These are phyloP conservation scores for Starmera stellimalicola DNA, from an alignment of 1,139 yeast species.

Conservation along the genomic window DNA sequence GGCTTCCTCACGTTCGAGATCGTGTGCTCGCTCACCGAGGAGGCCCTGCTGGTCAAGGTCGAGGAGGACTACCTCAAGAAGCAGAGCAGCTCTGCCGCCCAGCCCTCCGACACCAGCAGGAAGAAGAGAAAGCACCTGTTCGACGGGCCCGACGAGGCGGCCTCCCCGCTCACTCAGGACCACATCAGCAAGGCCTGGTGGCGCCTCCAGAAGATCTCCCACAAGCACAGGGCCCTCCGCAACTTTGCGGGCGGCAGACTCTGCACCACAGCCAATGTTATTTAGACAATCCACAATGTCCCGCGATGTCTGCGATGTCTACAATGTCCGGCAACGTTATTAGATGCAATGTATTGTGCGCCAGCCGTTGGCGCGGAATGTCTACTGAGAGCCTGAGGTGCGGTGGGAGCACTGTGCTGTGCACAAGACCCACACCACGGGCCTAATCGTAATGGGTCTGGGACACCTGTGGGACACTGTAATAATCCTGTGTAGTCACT, in stretches of 20 bases:
- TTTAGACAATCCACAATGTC: too few species aligned
- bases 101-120: conserved; percentile 13
- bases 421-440: too few species aligned
- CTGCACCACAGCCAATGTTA: conserved; percentile 23
- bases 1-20: conserved; percentile 95
- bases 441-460: too few species aligned
- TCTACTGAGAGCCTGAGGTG: too few species aligned
- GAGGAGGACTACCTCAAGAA: conserved; percentile 41
- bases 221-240: conserved; percentile 56
- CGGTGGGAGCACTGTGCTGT: too few species aligned
- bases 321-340: neutral
- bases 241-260: conserved; percentile 67
- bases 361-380: too few species aligned
- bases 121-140: conserved; percentile 54
- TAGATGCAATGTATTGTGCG: neutral
- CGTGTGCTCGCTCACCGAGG: conserved; percentile 90
- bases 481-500: too few species aligned
- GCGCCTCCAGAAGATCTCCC: conserved; percentile 54
- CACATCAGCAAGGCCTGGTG: conserved; percentile 94
- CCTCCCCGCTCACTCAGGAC: conserved; percentile 70
- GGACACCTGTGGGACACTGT: too few species aligned
- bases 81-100: conserved; percentile 16
- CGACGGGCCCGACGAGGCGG: conserved; percentile 86
- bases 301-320: too few species aligned
- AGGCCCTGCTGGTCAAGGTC: conserved; percentile 73